Conservation (phyloP, 306 rosid species). For the Cotoneaster glaucophyllus region DNA sequence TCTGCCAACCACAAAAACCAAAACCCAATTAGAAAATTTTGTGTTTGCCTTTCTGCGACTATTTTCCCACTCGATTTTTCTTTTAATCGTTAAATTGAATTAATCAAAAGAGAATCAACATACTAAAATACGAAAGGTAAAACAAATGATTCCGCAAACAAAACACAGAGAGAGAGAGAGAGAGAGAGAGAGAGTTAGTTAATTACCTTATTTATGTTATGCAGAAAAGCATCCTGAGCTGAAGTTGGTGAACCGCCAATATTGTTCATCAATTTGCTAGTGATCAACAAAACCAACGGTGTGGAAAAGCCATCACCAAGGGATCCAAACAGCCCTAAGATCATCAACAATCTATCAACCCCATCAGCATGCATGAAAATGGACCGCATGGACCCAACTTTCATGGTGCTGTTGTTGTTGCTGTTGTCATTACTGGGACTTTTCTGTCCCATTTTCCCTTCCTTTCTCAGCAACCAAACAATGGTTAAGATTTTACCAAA, state of each 20-base stretch:
- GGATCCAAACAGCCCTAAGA: slow-evolving; percentile 55
- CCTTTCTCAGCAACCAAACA: slow-evolving; percentile 16
- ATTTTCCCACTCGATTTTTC: not conserved
- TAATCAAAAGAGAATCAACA: no score
- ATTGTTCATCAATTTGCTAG: slow-evolving; percentile 45
- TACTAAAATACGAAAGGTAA: not conserved
- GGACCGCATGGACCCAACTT: slow-evolving; percentile 39
- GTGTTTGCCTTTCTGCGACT: not conserved
- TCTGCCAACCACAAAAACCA: slow-evolving; percentile 45
- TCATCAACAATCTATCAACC: slow-evolving; percentile 47
- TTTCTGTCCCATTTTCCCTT: slow-evolving; percentile 8
- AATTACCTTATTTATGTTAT: slow-evolving; percentile 32
- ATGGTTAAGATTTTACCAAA: not conserved
- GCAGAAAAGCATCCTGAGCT: slow-evolving; percentile 2
- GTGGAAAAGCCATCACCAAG: slow-evolving; percentile 61
- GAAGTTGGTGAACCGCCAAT: slow-evolving; percentile 22
- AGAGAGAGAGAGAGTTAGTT: not conserved
- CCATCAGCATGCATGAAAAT: slow-evolving; percentile 79
- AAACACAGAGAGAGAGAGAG: not conserved
- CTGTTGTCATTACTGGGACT: not conserved
- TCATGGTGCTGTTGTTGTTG: slow-evolving; percentile 7
- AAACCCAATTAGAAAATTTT: not conserved
- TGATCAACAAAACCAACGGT: slow-evolving; percentile 43
- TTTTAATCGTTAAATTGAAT: no score
- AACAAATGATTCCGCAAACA: not conserved